Conservation (phyloP, 2,329 filamentous ascomycete species). For the Thermomyces lanuginosus region DNA sequence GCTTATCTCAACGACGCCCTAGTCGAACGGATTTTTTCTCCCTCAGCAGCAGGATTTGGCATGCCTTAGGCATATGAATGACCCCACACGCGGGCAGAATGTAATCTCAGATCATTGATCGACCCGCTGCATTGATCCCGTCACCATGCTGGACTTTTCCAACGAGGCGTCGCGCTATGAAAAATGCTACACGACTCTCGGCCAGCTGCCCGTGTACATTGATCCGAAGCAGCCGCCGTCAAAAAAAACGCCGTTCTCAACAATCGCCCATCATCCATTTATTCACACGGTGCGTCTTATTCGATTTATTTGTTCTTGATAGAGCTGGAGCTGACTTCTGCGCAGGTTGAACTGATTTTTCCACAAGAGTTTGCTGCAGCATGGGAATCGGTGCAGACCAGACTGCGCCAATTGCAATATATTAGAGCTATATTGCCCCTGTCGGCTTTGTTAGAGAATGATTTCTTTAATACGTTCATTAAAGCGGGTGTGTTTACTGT, state of each 20-base stretch:
- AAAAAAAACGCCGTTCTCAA: slow-evolving; percentile 61
- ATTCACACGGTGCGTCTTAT: slow-evolving; percentile 43
- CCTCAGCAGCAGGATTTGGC: too few species aligned
- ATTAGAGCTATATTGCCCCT: slow-evolving; percentile 57
- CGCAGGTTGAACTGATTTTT: slow-evolving; percentile 47
- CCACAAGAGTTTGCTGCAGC: slow-evolving; percentile 47
- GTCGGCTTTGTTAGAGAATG: slow-evolving; percentile 51
- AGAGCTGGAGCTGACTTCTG: neutral
- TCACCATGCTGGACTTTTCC: slow-evolving; percentile 29
- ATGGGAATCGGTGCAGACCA: slow-evolving; percentile 34
- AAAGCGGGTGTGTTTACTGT: slow-evolving; percentile 45
- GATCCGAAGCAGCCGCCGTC: slow-evolving; percentile 53
- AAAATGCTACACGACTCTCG: slow-evolving; percentile 62
- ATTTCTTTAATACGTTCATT: slow-evolving; percentile 72
- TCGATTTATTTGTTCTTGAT: neutral
- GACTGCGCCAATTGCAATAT: slow-evolving; percentile 36
- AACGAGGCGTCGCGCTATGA: slow-evolving; percentile 22
- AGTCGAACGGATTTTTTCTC: too few species aligned
- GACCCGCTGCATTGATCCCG: too few species aligned
- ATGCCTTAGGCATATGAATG: too few species aligned
- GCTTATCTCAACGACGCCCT: too few species aligned
- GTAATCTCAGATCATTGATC: too few species aligned
- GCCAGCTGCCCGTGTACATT: slow-evolving; percentile 48
- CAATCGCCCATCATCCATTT: slow-evolving; percentile 48
- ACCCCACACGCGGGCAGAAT: too few species aligned